Conservation (phyloP, 257 asterid species). For the Gentiana dahurica region DNA sequence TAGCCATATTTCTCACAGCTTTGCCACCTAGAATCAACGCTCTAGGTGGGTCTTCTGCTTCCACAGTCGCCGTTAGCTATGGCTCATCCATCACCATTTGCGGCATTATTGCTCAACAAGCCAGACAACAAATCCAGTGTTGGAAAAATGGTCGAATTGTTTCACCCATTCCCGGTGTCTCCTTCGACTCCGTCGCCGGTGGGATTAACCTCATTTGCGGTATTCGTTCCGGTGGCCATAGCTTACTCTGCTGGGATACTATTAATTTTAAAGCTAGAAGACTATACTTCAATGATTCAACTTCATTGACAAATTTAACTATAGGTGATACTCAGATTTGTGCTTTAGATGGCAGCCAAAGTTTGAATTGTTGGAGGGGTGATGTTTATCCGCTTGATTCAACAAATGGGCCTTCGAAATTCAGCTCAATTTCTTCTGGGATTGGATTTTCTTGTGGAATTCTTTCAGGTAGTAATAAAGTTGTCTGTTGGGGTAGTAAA, state of each 20-base stretch:
- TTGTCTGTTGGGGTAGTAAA: constrained; percentile 56
- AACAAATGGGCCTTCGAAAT: constrained; percentile 13
- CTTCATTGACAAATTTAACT: constrained; percentile 30
- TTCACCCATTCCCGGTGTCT: constrained; percentile 22
- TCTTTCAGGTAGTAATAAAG: constrained; percentile 16
- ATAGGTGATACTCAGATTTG: constrained; percentile 64
- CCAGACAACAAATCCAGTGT: constrained; percentile 60
- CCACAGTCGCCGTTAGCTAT: constrained; percentile 66
- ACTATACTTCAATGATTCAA: constrained; percentile 30
- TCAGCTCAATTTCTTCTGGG: constrained; percentile 52
- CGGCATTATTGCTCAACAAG: constrained; percentile 40
- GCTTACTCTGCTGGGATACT: constrained; percentile 59
- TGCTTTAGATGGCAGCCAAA: constrained; percentile 25
- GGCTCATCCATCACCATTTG: constrained; percentile 55
- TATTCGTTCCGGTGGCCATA: constrained; percentile 53
- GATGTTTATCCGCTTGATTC: constrained; percentile 1
- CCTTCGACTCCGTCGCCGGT: constrained; percentile 70
- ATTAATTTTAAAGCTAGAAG: constrained; percentile 29
- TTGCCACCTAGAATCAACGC: constrained; percentile 28
- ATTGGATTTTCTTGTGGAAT: constrained; percentile 61
- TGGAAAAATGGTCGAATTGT: constrained; percentile 29
- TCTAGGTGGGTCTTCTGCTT: constrained; percentile 47
- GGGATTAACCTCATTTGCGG: constrained; percentile 55
- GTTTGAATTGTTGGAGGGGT: constrained; percentile 57
- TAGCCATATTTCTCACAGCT: constrained; percentile 9